A percentile compares a stretch with the other conserved stretches of the same genome.
These are phyloP conservation scores for Globisporangium spiculum DNA, from an alignment of 352 stramenopile species.

Conservation along the genomic window DNA sequence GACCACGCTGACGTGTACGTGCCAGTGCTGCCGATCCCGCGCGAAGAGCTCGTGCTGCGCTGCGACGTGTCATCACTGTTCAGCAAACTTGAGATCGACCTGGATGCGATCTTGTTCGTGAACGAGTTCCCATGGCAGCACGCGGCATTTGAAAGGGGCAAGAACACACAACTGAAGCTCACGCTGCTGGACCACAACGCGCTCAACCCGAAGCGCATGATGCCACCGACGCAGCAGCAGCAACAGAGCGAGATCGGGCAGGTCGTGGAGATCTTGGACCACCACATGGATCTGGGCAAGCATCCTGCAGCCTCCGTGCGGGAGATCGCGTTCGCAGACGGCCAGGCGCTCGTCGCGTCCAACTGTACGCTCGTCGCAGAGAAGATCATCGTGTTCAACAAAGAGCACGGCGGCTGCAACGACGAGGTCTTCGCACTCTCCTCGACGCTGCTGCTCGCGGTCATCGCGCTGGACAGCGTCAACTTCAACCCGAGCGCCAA, in stretches of 20 bases:
- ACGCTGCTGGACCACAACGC: conserved; percentile 80
- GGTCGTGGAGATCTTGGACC: conserved; percentile 75
- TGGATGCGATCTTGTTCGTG: conserved; percentile 58
- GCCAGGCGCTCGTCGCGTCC: conserved; percentile 65
- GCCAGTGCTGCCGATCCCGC: conserved; percentile 61
- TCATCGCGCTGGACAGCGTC: conserved; percentile 78
- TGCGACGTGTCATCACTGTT: conserved; percentile 71
- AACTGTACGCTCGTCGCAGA: conserved; percentile 82
- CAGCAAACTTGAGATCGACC: conserved; percentile 48
- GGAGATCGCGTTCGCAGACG: conserved; percentile 70
- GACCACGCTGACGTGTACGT: conserved; percentile 28
- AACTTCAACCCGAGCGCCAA: conserved; percentile 73
- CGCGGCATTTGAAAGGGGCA: conserved; percentile 7
- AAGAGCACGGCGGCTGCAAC: conserved; percentile 8
- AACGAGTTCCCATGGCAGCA: conserved; percentile 71
- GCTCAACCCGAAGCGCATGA: conserved; percentile 58
- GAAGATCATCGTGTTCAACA: conserved; percentile 26
- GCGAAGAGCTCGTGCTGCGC: conserved; percentile 56
- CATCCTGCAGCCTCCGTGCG: conserved; percentile 36
- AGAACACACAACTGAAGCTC: conserved; percentile 22
- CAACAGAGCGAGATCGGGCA: conserved; percentile 23
- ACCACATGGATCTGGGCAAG: conserved; percentile 65
- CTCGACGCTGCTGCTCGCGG: conserved; percentile 71
- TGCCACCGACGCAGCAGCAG: neutral
- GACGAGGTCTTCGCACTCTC: conserved; percentile 30